Conservation (phyloP, 192 early-diverging fungal genomes). For the Backusella liffmaniae region DNA sequence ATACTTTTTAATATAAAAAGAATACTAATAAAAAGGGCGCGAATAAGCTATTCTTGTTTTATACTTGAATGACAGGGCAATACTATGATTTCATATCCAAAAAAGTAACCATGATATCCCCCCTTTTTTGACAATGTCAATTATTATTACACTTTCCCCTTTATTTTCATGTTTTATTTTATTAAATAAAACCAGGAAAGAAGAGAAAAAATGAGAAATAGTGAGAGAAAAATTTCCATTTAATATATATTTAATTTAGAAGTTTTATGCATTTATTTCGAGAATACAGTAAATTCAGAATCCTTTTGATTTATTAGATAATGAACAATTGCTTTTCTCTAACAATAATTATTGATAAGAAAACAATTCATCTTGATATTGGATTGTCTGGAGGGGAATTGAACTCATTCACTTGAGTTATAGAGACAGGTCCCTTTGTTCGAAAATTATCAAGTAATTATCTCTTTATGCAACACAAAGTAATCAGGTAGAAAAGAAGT, state of each 20-base stretch:
- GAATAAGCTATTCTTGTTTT: not conserved
- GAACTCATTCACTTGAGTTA: not conserved
- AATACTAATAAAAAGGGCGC: not conserved
- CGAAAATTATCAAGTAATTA: not conserved
- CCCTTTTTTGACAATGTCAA: not conserved
- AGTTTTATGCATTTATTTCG: not conserved
- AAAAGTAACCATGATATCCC: not conserved
- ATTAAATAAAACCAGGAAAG: not conserved
- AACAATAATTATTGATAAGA: no score
- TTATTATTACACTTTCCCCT: not conserved
- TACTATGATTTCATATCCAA: not conserved
- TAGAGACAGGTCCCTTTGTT: not conserved
- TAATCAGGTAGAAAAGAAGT: not conserved
- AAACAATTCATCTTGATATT: no score
- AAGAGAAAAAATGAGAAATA: not conserved
- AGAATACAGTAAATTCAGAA: not conserved
- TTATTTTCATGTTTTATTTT: not conserved
- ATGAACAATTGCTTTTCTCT: no score
- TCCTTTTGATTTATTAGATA: no score
- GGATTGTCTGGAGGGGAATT: no score
- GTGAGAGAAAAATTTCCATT: not conserved
- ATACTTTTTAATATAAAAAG: not conserved
- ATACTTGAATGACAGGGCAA: not conserved
- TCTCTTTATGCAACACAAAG: not conserved
- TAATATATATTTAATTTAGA: not conserved